Evolutionary conservation across 805 yeast genomes (phyloP).

Genomic region (Nematodospora valgi): DNA sequence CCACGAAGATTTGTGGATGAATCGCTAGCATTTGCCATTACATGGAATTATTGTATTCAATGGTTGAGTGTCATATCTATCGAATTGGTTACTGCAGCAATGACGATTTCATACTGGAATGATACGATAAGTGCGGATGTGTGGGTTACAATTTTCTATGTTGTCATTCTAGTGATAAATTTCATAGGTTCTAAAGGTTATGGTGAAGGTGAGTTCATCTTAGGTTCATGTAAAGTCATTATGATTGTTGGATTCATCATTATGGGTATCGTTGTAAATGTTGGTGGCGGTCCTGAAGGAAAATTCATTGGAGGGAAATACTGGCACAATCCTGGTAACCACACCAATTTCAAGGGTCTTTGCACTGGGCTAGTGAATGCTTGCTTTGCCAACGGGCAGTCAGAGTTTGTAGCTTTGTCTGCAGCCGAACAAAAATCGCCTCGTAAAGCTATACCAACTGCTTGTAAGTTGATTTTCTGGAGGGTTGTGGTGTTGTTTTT

Average conservation of each 20-base stretch:
- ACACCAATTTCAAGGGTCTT: constrained; percentile 38
- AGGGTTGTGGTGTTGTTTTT: constrained; percentile 36
- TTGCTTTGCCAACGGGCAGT: constrained; percentile 39
- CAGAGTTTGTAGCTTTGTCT: constrained; percentile 38
- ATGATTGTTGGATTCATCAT: constrained; percentile 39
- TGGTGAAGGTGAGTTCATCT: constrained; percentile 42
- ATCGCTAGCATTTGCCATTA: constrained; percentile 55
- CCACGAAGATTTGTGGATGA: constrained; percentile 53
- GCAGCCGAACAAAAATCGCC: constrained; percentile 40
- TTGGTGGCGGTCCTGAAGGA: constrained; percentile 33
- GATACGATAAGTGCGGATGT: constrained; percentile 48
- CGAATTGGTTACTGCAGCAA: constrained; percentile 62
- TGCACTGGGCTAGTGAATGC: constrained; percentile 38
- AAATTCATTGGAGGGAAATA: constrained; percentile 40
- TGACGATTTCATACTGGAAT: constrained; percentile 59
- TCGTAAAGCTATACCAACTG: constrained; percentile 35
- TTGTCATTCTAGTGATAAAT: constrained; percentile 43
- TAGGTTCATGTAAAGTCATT: constrained; percentile 34
- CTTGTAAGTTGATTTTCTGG: constrained; percentile 40
- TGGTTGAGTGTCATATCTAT: constrained; percentile 62
- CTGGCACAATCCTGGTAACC: constrained; percentile 38
- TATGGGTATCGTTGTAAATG: constrained; percentile 37
- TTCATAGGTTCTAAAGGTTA: constrained; percentile 46
- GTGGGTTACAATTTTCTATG: constrained; percentile 52
- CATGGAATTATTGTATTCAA: constrained; percentile 62